phyloP scores from a whole-genome alignment of 805 yeast genomes.

The Lipomyces chichibuensis region DNA sequence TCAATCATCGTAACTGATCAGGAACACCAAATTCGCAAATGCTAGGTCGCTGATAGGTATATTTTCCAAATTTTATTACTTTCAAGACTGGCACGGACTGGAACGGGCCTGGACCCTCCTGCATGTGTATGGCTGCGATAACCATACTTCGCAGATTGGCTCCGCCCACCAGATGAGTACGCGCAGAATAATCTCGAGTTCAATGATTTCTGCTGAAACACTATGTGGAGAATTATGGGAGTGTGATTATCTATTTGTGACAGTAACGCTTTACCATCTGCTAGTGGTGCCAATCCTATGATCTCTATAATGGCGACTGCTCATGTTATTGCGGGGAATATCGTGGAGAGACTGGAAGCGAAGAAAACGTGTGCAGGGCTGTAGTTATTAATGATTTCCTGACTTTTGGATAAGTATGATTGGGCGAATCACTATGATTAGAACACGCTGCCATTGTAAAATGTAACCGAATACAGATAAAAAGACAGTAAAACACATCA shows the following conservation, averaged over 20 bases:
- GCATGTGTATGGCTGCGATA: slow-evolving; percentile 32
- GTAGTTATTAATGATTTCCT: background rate
- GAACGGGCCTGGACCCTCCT: too few species aligned
- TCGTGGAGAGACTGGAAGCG: slow-evolving; percentile 42
- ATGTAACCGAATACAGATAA: background rate
- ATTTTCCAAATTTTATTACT: too few species aligned
- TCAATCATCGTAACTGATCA: too few species aligned
- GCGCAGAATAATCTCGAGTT: slow-evolving; percentile 56
- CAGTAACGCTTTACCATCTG: slow-evolving; percentile 55
- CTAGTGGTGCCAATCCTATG: slow-evolving; percentile 62
- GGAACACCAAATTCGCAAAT: too few species aligned
- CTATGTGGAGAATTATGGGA: slow-evolving; percentile 53
- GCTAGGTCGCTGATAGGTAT: too few species aligned
- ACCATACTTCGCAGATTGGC: slow-evolving; percentile 48
- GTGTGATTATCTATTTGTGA: slow-evolving; percentile 53
- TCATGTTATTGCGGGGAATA: slow-evolving; percentile 48
- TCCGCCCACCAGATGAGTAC: slow-evolving; percentile 60
- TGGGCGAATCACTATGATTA: background rate
- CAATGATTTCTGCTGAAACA: slow-evolving; percentile 52
- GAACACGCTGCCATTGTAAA: background rate
- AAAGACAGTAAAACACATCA: background rate
- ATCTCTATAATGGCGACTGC: slow-evolving; percentile 54
- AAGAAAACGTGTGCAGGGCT: background rate
- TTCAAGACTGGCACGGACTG: too few species aligned
- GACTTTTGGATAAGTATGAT: background rate